These are phyloP conservation scores for Neurospora cerealis DNA, from an alignment of 495 filamentous ascomycete species.

Conservation along the genomic window DNA sequence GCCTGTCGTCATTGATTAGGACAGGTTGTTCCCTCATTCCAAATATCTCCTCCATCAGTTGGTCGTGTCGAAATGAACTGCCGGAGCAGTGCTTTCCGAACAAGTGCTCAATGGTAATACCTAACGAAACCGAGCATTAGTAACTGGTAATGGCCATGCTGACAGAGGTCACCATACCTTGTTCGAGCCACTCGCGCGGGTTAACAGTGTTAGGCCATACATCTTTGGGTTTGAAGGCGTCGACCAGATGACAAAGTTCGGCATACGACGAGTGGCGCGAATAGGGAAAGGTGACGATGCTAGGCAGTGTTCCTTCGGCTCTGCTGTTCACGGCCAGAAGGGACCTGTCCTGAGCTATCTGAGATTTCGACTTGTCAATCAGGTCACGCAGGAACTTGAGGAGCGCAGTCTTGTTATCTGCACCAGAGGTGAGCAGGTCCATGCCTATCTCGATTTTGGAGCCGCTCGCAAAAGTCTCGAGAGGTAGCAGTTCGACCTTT, in stretches of 20 bases:
- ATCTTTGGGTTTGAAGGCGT: constrained; percentile 61
- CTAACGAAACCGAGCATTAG: constrained; percentile 15
- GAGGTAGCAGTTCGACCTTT: constrained; percentile 15
- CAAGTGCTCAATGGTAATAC: constrained; percentile 49
- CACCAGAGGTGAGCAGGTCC: constrained; percentile 9
- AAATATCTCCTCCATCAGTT: constrained; percentile 37
- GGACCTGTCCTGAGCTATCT: not conserved
- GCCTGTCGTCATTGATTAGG: constrained; percentile 6
- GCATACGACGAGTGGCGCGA: constrained; percentile 82
- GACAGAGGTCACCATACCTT: constrained; percentile 18
- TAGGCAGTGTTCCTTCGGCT: constrained; percentile 22
- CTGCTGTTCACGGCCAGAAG: not conserved
- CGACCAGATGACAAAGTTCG: constrained; percentile 65
- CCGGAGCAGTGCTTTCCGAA: constrained; percentile 64
- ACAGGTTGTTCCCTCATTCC: not conserved
- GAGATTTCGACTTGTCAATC: constrained; percentile 14
- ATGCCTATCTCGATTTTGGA: constrained; percentile 28
- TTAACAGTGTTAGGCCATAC: constrained; percentile 80
- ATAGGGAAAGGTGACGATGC: constrained; percentile 61
- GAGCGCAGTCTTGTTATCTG: constrained; percentile 16
- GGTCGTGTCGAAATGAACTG: constrained; percentile 54
- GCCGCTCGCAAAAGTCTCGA: constrained; percentile 13
- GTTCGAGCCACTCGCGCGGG: constrained; percentile 44
- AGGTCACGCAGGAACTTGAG: constrained; percentile 20
- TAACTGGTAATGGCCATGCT: not conserved